phyloP scores from a whole-genome alignment of 768 basidiomycete genomes.

The Termitomyces sp. region DNA sequence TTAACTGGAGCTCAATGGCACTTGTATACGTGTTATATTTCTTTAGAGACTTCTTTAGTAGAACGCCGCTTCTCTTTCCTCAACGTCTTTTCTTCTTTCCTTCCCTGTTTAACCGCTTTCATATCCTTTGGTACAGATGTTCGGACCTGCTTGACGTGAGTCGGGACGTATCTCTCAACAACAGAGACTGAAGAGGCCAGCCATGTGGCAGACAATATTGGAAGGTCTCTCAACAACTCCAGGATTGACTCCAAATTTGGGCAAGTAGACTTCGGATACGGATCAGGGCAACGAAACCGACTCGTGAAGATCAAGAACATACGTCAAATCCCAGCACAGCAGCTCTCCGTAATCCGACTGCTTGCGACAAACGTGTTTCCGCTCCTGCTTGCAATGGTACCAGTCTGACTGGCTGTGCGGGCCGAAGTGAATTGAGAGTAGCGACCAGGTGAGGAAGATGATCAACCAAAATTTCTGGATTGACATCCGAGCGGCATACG shows the following conservation, averaged over 20 bases:
- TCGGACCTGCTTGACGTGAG: constrained; percentile 75
- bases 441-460: constrained; percentile 79
- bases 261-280: constrained; percentile 27
- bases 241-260: constrained; percentile 30
- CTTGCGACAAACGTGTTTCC: constrained; percentile 52
- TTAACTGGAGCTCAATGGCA: background rate
- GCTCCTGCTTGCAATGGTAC: constrained; percentile 64
- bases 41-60: background rate
- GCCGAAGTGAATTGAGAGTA: constrained; percentile 54
- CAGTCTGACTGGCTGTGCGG: constrained; percentile 40
- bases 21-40: background rate
- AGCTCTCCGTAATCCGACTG: constrained; percentile 60
- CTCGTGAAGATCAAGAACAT: constrained; percentile 18
- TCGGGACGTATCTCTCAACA: constrained; percentile 43
- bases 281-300: constrained; percentile 12
- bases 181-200: constrained; percentile 24
- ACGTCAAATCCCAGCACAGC: constrained; percentile 69
- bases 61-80: background rate
- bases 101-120: constrained; percentile 57
- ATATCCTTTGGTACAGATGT: constrained; percentile 80
- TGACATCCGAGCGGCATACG: constrained; percentile 69
- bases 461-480: constrained; percentile 64
- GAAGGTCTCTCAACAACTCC: constrained; percentile 42
- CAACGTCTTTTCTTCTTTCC: constrained; percentile 37
- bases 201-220: constrained; percentile 64